These are phyloP conservation scores for Pezizomycotina sp. DNA, from an alignment of 2,329 filamentous ascomycete species.

Conservation along the genomic window DNA sequence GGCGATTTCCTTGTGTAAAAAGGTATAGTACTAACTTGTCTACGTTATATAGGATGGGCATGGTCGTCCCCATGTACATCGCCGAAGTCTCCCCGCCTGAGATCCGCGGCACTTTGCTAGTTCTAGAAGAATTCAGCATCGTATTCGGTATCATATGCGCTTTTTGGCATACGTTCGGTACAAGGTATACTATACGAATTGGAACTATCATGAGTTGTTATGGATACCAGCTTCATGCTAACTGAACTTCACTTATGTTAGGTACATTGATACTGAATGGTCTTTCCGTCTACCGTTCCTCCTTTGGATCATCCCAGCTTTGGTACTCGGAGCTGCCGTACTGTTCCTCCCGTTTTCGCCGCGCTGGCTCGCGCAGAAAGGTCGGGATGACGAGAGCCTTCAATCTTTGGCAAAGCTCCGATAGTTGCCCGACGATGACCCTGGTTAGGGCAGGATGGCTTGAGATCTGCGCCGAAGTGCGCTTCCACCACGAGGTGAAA, in stretches of 20 bases:
- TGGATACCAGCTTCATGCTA: constrained; percentile 33
- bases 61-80: constrained; percentile 30
- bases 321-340: constrained; percentile 30
- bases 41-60: too few species aligned
- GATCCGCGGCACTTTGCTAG: constrained; percentile 36
- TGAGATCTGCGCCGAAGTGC: constrained; percentile 40
- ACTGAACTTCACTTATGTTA: constrained; percentile 30
- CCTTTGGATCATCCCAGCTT: constrained; percentile 33
- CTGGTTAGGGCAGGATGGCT: constrained; percentile 37
- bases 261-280: constrained; percentile 31
- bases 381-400: constrained; percentile 36
- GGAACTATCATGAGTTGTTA: constrained; percentile 32
- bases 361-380: constrained; percentile 37
- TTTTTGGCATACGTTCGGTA: constrained; percentile 34
- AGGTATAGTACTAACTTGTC: too few species aligned
- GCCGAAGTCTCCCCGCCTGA: constrained; percentile 36
- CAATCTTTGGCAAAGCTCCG: constrained; percentile 36
- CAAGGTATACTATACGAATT: constrained; percentile 29
- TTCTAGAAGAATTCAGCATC: constrained; percentile 30
- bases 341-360: constrained; percentile 39
- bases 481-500: constrained; percentile 35
- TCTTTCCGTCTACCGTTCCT: constrained; percentile 34
- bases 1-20: too few species aligned
- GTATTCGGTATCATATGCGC: constrained; percentile 32
- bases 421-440: constrained; percentile 34